phyloP scores from a whole-genome alignment of 805 yeast species.

The Yamadazyma takamatsuzukensis region DNA sequence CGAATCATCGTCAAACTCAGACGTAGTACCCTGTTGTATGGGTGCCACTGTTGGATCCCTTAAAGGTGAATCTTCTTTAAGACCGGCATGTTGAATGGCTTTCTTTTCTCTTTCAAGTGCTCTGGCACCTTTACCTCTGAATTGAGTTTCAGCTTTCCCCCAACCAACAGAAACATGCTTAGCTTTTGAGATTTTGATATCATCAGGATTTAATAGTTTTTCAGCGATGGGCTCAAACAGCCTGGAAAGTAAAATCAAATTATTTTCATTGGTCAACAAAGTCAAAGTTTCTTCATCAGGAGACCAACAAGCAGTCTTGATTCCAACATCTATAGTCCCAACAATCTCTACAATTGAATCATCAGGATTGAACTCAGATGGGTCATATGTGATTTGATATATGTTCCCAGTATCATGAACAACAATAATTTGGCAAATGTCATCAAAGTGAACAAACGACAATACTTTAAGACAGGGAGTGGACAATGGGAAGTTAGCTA shows the following conservation, averaged over 20 bases:
- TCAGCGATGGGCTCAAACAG: conserved; percentile 79
- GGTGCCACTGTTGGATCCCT: conserved; percentile 87
- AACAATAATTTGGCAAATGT: conserved; percentile 60
- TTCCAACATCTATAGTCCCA: conserved; percentile 78
- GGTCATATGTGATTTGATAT: conserved; percentile 59
- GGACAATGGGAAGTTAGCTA: conserved; percentile 59
- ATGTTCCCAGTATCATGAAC: conserved; percentile 78
- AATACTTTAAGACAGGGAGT: conserved; percentile 36
- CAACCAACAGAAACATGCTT: conserved; percentile 96
- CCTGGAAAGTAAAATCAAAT: conserved; percentile 65
- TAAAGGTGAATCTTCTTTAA: conserved; percentile 54
- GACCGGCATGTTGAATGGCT: conserved; percentile 61
- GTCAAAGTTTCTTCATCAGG: conserved; percentile 86
- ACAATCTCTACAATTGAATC: conserved; percentile 67
- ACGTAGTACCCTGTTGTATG: conserved; percentile 64
- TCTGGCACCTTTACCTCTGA: conserved; percentile 88
- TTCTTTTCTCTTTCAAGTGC: conserved; percentile 63
- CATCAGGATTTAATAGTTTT: conserved; percentile 52
- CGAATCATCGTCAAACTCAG: conserved; percentile 49
- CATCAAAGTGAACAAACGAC: conserved; percentile 67
- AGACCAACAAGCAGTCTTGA: conserved; percentile 78
- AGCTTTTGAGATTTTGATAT: conserved; percentile 54
- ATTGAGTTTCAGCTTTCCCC: conserved; percentile 97
- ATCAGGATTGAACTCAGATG: conserved; percentile 40
- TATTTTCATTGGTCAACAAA: conserved; percentile 58